Evolutionary conservation across 2,329 filamentous ascomycete genomes (phyloP).

Genomic region (Neonectria faginata): DNA sequence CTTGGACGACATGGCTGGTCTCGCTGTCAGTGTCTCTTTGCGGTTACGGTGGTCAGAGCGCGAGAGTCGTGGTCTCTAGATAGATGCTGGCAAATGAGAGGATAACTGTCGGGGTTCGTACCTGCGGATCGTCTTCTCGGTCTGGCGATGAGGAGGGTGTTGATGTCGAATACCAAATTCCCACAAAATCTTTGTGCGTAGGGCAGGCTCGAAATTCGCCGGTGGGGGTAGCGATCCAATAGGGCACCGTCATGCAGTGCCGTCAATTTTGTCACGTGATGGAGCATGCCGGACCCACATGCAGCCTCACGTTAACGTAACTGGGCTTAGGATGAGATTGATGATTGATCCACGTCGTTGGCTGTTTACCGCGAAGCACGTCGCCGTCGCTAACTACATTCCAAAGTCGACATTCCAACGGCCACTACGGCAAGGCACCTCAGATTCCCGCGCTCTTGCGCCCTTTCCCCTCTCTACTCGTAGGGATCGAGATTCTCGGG

Average conservation of each 20-base stretch:
- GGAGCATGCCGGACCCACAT: constrained; percentile 12
- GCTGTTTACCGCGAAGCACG: constrained; percentile 44
- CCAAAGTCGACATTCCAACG: constrained; percentile 44
- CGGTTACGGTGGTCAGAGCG: constrained; percentile 25
- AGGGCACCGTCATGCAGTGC: constrained; percentile 29
- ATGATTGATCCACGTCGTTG: constrained; percentile 37
- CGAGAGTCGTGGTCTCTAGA: constrained; percentile 36
- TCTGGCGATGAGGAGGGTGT: constrained; percentile 54
- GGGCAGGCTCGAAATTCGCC: constrained; percentile 53
- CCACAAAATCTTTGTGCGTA: constrained; percentile 59
- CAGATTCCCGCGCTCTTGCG: constrained; percentile 38
- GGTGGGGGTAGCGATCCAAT: constrained; percentile 54
- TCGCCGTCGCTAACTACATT: constrained; percentile 42
- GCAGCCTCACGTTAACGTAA: constrained; percentile 33
- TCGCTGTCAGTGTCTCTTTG: constrained; percentile 45
- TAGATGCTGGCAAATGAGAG: constrained; percentile 35
- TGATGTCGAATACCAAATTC: constrained; percentile 53
- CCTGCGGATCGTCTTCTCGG: constrained; percentile 56
- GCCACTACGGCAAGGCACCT: constrained; percentile 30
- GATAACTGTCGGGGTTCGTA: constrained; percentile 49
- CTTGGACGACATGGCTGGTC: constrained; percentile 58
- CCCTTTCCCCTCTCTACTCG: constrained; percentile 26
- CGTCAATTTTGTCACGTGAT: constrained; percentile 45
- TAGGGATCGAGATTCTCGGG: constrained; percentile 26
- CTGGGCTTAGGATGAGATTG: constrained; percentile 36